Base-by-base conservation (phyloP, 176 grass and related monocot genomes). In the Carex cristatella region DNA sequence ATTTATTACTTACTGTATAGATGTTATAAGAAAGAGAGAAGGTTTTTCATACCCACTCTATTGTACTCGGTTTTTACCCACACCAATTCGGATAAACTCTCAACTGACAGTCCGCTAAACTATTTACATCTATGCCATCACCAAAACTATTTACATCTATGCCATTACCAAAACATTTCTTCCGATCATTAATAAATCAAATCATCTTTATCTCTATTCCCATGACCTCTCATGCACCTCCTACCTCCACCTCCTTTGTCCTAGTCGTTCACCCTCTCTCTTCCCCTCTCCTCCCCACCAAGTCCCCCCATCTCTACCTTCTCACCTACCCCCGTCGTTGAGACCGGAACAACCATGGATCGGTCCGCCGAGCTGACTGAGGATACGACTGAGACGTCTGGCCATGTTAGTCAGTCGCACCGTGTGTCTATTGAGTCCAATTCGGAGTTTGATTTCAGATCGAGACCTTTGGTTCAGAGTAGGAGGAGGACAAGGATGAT, bases 301-400 rank as follows among this genome's bases (percentile, higher is more conserved):
- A 53, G 19, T 63, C 83, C 80, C 80, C 65, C 89, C 31, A 80
- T 31, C 14, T 46, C 33, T 54, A 80, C 68, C 8, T 68, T 82
- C 67, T 94, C 93, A 19, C 93, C 96, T 1, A 99, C 91, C 84
- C 95, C 93, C 16, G 91, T 96, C 84, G 94, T 98, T 66, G 95
- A 98, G 88, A 95, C 92, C 55, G 82, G 84, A 62, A 88, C 86
- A 7, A 89, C 88, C 30, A 87, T 81, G 30, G 89, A 93, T 65
- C 88, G 86, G 75, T 98, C 93, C 73, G 84, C 91, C 10, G 93
- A 98, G 88, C 80, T 98, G 54, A 87, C 93, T 0, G 92, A 81
- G 28, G 66, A 77, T 0, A 85, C 66, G 11, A 75, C 48, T 0
- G 89, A 69, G 81, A 65, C 0, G 31, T 33, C 28, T 7, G 40